Conservation (phyloP, 208 protist species). For the Leishmania aethiopica region DNA sequence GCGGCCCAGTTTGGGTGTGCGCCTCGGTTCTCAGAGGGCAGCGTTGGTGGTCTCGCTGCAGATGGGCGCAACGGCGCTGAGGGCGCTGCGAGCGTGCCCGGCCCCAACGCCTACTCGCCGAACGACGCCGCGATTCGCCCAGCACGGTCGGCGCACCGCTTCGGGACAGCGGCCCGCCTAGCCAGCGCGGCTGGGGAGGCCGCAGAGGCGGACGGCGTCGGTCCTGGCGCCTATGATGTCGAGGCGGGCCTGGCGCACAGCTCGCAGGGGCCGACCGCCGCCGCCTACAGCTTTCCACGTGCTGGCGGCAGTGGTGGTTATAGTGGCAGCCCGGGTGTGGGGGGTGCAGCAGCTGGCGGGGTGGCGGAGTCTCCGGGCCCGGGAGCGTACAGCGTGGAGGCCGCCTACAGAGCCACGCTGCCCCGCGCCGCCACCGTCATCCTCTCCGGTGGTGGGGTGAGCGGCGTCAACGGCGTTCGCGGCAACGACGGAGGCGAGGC, state of each 20-base stretch:
- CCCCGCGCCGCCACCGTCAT: constrained; percentile 1
- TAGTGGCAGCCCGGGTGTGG: not conserved
- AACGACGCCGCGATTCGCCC: constrained; percentile 13
- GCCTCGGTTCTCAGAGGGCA: constrained; percentile 7
- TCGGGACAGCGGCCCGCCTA: constrained; percentile 20
- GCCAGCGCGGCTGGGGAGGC: not conserved
- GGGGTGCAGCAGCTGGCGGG: not conserved
- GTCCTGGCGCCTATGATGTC: constrained; percentile 59
- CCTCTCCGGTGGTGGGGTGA: not conserved
- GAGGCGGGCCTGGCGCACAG: constrained; percentile 5
- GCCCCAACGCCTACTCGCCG: constrained; percentile 24
- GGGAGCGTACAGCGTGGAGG: constrained; percentile 42
- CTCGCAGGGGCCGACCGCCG: constrained; percentile 13
- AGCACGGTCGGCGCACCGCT: constrained; percentile 10
- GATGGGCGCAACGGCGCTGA: not conserved
- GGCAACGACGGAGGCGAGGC: not conserved
- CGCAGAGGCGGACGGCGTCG: constrained; percentile 19
- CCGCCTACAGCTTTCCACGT: constrained; percentile 26
- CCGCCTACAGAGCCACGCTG: constrained; percentile 21
- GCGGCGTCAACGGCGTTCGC: not conserved
- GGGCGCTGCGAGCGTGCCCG: constrained; percentile 3
- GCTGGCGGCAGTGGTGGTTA: not conserved
- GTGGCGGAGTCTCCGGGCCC: constrained; percentile 36
- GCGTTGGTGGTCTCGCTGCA: not conserved
- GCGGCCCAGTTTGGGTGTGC: constrained; percentile 16